Percentiles rank a stretch among this genome's conserved stretches.
Evolutionary conservation across 805 yeast species (phyloP).

Genomic region (Tetrapisispora phaffii): DNA sequence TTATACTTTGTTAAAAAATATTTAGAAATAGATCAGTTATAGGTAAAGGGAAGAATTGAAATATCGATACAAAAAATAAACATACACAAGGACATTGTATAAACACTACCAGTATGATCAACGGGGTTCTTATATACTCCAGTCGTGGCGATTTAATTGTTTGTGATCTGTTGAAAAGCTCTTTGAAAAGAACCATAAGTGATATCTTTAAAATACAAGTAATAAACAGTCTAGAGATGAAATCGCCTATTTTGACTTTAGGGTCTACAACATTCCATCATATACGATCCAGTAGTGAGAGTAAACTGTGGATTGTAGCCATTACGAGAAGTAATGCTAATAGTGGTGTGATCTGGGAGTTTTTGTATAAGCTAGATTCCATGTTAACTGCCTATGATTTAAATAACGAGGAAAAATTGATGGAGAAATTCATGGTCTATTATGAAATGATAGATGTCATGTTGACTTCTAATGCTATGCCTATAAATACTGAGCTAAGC

Average conservation of each 20-base stretch:
- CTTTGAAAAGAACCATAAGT: constrained; percentile 65
- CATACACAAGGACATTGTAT: not conserved
- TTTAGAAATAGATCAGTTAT: too few species aligned
- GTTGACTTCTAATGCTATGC: constrained; percentile 29
- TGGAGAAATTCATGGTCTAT: constrained; percentile 55
- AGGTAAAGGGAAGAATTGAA: too few species aligned
- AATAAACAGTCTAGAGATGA: constrained; percentile 45
- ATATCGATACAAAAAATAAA: too few species aligned
- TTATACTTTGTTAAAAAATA: too few species aligned
- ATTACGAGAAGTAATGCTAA: constrained; percentile 87
- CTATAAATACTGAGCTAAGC: constrained; percentile 20
- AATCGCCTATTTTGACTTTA: constrained; percentile 68
- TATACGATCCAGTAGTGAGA: constrained; percentile 41
- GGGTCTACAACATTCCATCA: constrained; percentile 90
- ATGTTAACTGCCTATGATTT: constrained; percentile 38
- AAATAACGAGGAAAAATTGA: constrained; percentile 39
- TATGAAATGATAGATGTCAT: constrained; percentile 73
- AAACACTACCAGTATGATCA: constrained; percentile 44
- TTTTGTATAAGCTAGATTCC: constrained; percentile 50
- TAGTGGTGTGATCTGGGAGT: constrained; percentile 71
- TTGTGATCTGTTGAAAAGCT: constrained; percentile 62
- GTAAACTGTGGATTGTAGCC: constrained; percentile 69
- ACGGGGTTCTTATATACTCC: constrained; percentile 72
- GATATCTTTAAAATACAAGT: constrained; percentile 92
- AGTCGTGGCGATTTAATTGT: constrained; percentile 76